Evolutionary conservation across 108 stramenopile genomes (phyloP), one percentile per base, ranked within the genome.

Genomic region (Thalassiosira profunda): DNA sequence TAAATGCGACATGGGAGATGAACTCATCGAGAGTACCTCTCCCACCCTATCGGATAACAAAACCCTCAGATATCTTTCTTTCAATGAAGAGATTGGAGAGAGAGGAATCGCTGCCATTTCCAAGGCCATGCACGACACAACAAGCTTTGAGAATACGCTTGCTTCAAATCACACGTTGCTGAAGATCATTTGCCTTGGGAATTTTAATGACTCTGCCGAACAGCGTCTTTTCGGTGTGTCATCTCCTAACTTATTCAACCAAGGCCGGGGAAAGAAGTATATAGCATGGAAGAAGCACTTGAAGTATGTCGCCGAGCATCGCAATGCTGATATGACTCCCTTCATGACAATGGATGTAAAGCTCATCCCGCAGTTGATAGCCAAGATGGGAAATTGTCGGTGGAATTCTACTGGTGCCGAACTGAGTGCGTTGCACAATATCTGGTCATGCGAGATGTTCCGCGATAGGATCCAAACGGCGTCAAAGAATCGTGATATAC

Each of bases 111-210:
- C 52, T 3, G 68, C 48, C 6, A 57, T 70, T 0, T 31, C 17
- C n/a, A 58, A 58, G 40, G 58, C 47, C 0, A 28, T 70, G 4
- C 45, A 47, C 23, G 68, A 59, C 45, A 34, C 23, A 9, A 43
- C 57, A 30, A 58, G 57, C 33, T 70, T 70, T 34, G 33, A 59
- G 43, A 70, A 59, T 4, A 70, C 45, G n/a, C 57, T 70, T 47
- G 18, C 20, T 38, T 70, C 57, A 25, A 70, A 70, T 35, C 68
- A 70, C 31, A 10, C 4, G 3, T 51, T 70, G 26, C 3, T 0
- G 1, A 66, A 66, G 35, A 3, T 66, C 4, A 15, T 42, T n/a
- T n/a, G n/a, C n/a, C n/a, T n/a, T n/a, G n/a, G n/a, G n/a, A n/a
- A n/a, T n/a, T n/a, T n/a, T n/a, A n/a, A n/a, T n/a, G n/a, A n/a